Percentiles rank a stretch among this genome's conserved stretches.
phyloP scores from a whole-genome alignment of 2,329 filamentous ascomycete species.

The Pochonia chlamydosporia region DNA sequence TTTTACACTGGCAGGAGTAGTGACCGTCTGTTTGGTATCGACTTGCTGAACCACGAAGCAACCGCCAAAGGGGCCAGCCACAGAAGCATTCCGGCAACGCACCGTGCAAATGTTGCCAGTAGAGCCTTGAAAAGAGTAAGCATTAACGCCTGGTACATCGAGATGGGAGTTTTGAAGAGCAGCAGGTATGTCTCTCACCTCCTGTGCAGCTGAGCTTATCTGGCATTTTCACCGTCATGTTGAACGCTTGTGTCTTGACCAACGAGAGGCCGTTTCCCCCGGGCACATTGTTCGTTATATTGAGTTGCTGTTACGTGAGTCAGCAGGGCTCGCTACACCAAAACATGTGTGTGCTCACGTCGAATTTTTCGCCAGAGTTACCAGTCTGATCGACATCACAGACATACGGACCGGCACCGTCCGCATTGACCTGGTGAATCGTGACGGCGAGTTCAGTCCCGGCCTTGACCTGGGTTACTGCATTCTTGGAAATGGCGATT shows the following conservation, averaged over 20 bases:
- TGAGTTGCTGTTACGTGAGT: constrained; percentile 36
- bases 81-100: constrained; percentile 52
- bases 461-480: constrained; percentile 43
- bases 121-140: too few relatives aligned
- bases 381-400: constrained; percentile 48
- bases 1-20: constrained; percentile 37
- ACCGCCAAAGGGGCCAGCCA: constrained; percentile 51
- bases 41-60: constrained; percentile 54
- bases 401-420: constrained; percentile 37
- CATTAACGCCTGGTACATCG: too few relatives aligned
- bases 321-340: too few relatives aligned
- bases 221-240: constrained; percentile 50
- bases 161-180: not conserved
- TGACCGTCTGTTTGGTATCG: constrained; percentile 34
- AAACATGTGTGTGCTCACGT: too few relatives aligned
- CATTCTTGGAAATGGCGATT: constrained; percentile 37
- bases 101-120: constrained; percentile 55
- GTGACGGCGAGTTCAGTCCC: constrained; percentile 32
- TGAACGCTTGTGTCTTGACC: constrained; percentile 49
- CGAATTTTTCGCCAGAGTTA: constrained; percentile 25
- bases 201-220: constrained; percentile 42
- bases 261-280: constrained; percentile 53
- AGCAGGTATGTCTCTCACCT: too few relatives aligned
- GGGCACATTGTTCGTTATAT: constrained; percentile 53
- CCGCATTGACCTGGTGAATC: constrained; percentile 12